These are phyloP conservation scores for Diaporthe citri DNA, from an alignment of 2,329 filamentous ascomycete species.

Conservation along the genomic window DNA sequence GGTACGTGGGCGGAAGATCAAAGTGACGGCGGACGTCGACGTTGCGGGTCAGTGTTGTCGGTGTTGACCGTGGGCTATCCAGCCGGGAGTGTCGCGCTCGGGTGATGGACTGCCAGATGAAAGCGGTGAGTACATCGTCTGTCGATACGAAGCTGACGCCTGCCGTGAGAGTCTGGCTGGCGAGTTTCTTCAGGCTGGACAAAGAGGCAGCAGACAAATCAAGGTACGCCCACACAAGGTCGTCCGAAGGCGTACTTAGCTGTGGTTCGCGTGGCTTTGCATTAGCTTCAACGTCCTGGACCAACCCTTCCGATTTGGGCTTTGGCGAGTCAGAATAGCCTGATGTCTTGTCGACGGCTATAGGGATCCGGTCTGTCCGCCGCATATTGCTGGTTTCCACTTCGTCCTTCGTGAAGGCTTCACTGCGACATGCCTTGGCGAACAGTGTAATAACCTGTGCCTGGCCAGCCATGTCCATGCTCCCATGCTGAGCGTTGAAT, in stretches of 20 bases:
- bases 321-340: background rate
- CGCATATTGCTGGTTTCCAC: slow-evolving; percentile 55
- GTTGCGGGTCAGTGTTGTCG: slow-evolving; percentile 58
- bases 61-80: background rate
- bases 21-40: slow-evolving; percentile 61
- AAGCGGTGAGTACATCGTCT: slow-evolving; percentile 65
- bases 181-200: slow-evolving; percentile 54
- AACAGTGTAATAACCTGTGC: slow-evolving; percentile 60
- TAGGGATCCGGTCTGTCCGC: slow-evolving; percentile 44
- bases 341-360: slow-evolving; percentile 43
- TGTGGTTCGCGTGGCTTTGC: slow-evolving; percentile 43
- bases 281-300: accelerated
- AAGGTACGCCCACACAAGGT: slow-evolving; percentile 57
- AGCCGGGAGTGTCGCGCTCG: slow-evolving; percentile 56
- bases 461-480: slow-evolving; percentile 65
- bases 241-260: background rate
- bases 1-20: slow-evolving; percentile 57
- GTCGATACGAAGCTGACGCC: slow-evolving; percentile 59
- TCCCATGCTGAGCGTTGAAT: slow-evolving; percentile 60
- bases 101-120: slow-evolving; percentile 62
- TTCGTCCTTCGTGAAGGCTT: slow-evolving; percentile 61
- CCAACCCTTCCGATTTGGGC: background rate
- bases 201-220: slow-evolving; percentile 55
- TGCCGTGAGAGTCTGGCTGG: slow-evolving; percentile 45
- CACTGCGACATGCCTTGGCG: slow-evolving; percentile 60